Evolutionary conservation across 176 grass and related monocot genomes (phyloP).

Genomic region (Alloteropsis semialata): DNA sequence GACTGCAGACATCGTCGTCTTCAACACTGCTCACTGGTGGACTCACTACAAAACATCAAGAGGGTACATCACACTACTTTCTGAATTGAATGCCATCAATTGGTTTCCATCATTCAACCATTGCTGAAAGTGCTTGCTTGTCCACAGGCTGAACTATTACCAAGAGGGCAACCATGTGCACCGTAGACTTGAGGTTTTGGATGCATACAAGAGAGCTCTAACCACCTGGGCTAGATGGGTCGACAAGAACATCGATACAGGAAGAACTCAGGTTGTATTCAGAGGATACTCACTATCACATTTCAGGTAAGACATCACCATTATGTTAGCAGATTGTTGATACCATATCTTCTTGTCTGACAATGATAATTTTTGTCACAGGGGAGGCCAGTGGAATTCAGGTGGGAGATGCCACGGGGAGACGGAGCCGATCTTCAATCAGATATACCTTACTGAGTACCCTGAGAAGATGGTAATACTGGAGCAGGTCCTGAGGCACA

Average conservation of each 20-base stretch:
- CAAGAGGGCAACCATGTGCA: slow-evolving; percentile 82
- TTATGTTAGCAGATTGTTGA: neutral
- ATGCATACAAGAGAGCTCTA: slow-evolving; percentile 78
- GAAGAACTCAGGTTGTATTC: slow-evolving; percentile 80
- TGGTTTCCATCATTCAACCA: neutral
- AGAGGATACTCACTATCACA: slow-evolving; percentile 80
- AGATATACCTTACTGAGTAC: slow-evolving; percentile 62
- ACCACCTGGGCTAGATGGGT: slow-evolving; percentile 83
- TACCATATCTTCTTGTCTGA: neutral
- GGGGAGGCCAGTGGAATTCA: slow-evolving; percentile 90
- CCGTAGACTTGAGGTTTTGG: slow-evolving; percentile 55
- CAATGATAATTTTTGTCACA: slow-evolving; percentile 18
- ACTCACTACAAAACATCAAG: slow-evolving; percentile 79
- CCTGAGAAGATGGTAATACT: slow-evolving; percentile 71
- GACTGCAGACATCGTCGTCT: slow-evolving; percentile 73
- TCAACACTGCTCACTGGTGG: slow-evolving; percentile 98
- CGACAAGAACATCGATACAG: slow-evolving; percentile 66
- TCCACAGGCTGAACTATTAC: slow-evolving; percentile 73
- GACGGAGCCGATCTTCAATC: slow-evolving; percentile 77
- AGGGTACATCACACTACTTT: slow-evolving; percentile 46
- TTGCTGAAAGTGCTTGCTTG: neutral
- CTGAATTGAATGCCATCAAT: neutral
- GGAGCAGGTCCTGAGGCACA: slow-evolving; percentile 59
- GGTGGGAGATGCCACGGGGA: slow-evolving; percentile 82
- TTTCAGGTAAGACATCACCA: slow-evolving; percentile 58